phyloP scores from a whole-genome alignment of 139 green algal genomes.

The Tetradesmus obliquus region DNA sequence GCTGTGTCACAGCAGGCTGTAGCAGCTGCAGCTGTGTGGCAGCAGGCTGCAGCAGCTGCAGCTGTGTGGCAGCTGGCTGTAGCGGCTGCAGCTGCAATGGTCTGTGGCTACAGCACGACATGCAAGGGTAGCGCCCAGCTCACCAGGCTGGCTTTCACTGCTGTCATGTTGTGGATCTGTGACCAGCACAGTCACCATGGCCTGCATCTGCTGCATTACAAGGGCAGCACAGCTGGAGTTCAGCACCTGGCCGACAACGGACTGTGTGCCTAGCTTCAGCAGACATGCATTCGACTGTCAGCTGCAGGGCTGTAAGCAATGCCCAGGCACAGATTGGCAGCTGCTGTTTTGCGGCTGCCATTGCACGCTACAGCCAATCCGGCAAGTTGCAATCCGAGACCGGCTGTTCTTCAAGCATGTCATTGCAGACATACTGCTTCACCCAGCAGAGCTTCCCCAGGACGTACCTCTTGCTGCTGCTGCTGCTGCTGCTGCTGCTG shows the following conservation, averaged over 20 bases:
- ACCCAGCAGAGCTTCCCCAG: background rate
- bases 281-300: background rate
- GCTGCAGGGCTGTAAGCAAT: background rate
- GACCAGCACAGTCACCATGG: slow-evolving; percentile 22
- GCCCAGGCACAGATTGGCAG: background rate
- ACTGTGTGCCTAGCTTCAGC: background rate
- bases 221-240: background rate
- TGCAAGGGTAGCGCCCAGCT: background rate
- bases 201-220: background rate
- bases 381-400: background rate
- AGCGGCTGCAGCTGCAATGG: background rate
- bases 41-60: background rate
- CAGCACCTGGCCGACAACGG: background rate
- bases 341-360: background rate
- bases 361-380: background rate
- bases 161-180: background rate
- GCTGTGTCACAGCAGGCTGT: background rate
- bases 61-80: background rate
- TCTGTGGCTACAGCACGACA: background rate
- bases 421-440: background rate
- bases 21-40: background rate
- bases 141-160: background rate
- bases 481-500: slow-evolving; percentile 13
- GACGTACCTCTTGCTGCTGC: background rate
- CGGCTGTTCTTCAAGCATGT: background rate